Conservation (phyloP, 345 rosid species). For the Cardamine occulta region DNA sequence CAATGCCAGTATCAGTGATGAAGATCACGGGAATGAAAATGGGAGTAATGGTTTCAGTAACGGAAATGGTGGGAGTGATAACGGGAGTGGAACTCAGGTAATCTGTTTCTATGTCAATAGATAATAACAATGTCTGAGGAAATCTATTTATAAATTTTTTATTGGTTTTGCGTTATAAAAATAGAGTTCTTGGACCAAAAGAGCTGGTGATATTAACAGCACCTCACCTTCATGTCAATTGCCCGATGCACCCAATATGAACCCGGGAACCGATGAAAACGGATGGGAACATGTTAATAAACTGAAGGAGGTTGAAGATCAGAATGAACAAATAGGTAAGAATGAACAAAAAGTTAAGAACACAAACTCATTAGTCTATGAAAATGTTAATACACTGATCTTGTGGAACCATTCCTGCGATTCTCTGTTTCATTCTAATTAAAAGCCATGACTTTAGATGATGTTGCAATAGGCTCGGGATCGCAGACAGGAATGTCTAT, state of each 20-base stretch:
- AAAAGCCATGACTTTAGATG: constrained; percentile 33
- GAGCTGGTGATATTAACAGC: constrained; percentile 53
- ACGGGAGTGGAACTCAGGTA: constrained; percentile 86
- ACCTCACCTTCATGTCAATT: constrained; percentile 46
- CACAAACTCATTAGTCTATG: constrained; percentile 7
- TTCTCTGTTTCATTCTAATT: constrained; percentile 10
- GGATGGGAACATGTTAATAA: constrained; percentile 35
- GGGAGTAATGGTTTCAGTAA: constrained; percentile 48
- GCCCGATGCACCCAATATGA: constrained; percentile 57
- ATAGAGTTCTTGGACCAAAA: constrained; percentile 78
- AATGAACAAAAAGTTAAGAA: constrained; percentile 47
- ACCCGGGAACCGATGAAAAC: constrained; percentile 46
- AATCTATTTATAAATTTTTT: not conserved
- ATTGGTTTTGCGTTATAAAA: constrained; percentile 20
- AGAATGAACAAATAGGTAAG: constrained; percentile 49
- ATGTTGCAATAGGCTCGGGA: constrained; percentile 39
- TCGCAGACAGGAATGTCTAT: constrained; percentile 37
- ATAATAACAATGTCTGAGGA: not conserved
- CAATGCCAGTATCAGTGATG: constrained; percentile 47
- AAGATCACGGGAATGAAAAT: constrained; percentile 51
- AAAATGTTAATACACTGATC: not conserved
- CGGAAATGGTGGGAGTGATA: constrained; percentile 60
- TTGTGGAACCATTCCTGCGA: not conserved
- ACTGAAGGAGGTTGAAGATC: constrained; percentile 43
- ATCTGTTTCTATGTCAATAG: constrained; percentile 10